Evolutionary conservation across 352 stramenopile species (phyloP), one percentile per base, ranked within the genome.

Genomic region (Phytophthora parvispora): DNA sequence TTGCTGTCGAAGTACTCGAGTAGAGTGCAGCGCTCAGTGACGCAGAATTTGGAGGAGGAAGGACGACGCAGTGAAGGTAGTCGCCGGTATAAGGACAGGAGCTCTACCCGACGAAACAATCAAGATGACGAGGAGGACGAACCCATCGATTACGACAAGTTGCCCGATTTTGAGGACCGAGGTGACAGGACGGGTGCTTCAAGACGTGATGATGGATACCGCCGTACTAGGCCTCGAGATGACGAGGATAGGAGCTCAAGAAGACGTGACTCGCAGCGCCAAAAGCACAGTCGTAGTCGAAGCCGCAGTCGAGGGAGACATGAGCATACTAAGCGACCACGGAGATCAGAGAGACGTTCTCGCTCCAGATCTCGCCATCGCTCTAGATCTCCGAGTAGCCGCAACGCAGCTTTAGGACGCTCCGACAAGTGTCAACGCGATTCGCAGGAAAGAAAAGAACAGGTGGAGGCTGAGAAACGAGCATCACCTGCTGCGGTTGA

Each of bases 61-160:
- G 62, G 36, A 7, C 60, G 42, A 59, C 32, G 48, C 20, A 42
- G 68, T 31, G 64, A 49, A 27, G 58, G 29, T 1, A 29, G 40
- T 28, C 42, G 40, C 48, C 42, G 15, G 15, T 24, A 31, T 13
- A 51, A 51, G 25, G 59, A 60, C 31, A 58, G 69, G 32, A 49
- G 54, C 9, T 60, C 50, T 12, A 47, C 58, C 1, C 38, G 49
- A 8, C 32, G 64, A 36, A 52, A 64, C 2, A 59, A 69, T 9
- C 55, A 75, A 10, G 72, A 77, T 2, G 60, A 81, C 1, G 76
- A 85, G 7, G 83, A 92, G 0, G 85, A 94, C 0, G 79, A 85
- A 58, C 81, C 83, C 5, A 93, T 95, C n/a, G 83, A 96, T 48
- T 95, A 93, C 54, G 83, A 86, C 6, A 93, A 90, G 50, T 40